These are phyloP conservation scores for Vanderwaltozyma polyspora DNA, from an alignment of 805 yeast species.

Conservation along the genomic window DNA sequence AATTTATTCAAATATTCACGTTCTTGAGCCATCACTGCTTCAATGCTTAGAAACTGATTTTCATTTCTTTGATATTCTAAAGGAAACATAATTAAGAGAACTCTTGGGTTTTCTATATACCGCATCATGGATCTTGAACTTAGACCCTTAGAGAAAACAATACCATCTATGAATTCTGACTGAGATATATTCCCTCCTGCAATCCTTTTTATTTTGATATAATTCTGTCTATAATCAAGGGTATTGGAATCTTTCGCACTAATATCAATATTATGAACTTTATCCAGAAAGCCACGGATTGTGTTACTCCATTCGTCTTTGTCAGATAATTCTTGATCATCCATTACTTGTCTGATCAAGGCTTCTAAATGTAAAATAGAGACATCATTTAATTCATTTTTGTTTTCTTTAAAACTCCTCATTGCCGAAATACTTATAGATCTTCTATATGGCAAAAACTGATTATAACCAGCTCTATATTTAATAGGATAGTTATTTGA, in stretches of 20 bases:
- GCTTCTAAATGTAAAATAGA: slow-evolving; percentile 35
- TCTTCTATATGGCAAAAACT: slow-evolving; percentile 5
- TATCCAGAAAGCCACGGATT: slow-evolving; percentile 39
- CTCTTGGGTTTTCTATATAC: slow-evolving; percentile 52
- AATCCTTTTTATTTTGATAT: slow-evolving; percentile 75
- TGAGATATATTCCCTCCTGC: slow-evolving; percentile 61
- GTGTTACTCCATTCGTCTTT: slow-evolving; percentile 48
- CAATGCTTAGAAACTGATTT: slow-evolving; percentile 70
- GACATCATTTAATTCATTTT: slow-evolving; percentile 28
- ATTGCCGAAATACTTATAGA: slow-evolving; percentile 12
- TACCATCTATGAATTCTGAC: slow-evolving; percentile 58
- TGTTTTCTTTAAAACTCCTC: slow-evolving; percentile 10
- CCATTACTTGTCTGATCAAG: slow-evolving; percentile 47
- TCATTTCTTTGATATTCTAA: slow-evolving; percentile 71
- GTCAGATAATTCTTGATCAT: slow-evolving; percentile 43
- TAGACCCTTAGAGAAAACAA: slow-evolving; percentile 72
- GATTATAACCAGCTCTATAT: too few species aligned
- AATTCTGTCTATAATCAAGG: slow-evolving; percentile 69
- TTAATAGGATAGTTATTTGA: background rate
- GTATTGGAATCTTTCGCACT: slow-evolving; percentile 56
- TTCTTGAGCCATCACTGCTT: slow-evolving; percentile 80
- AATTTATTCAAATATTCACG: slow-evolving; percentile 71
- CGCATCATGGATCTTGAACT: slow-evolving; percentile 74
- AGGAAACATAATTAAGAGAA: slow-evolving; percentile 79
- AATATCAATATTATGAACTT: slow-evolving; percentile 48